A percentile compares a stretch with the other conserved stretches of the same genome.
Conservation (phyloP, 2,329 filamentous ascomycete genomes). For the Aspergillus texensis region DNA sequence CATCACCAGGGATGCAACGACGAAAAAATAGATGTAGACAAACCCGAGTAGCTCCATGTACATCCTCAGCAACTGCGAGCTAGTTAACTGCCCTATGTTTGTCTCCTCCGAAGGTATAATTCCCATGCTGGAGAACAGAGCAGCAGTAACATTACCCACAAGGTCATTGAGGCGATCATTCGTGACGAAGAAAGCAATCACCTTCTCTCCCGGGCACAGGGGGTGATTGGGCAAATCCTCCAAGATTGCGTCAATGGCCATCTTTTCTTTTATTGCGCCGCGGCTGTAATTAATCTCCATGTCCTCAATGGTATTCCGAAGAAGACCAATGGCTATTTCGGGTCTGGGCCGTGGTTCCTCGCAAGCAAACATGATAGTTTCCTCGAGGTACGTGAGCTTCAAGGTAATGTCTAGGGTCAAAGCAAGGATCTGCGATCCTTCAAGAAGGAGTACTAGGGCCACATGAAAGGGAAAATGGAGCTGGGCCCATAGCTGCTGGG, state of each 20-base stretch:
- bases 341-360: conserved; percentile 36
- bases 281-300: conserved; percentile 44
- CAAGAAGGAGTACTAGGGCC: conserved; percentile 64
- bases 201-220: conserved; percentile 30
- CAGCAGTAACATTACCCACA: conserved; percentile 44
- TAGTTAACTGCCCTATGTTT: conserved; percentile 31
- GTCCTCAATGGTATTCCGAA: conserved; percentile 41
- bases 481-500: conserved; percentile 58
- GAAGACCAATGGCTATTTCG: conserved; percentile 32
- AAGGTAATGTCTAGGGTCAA: conserved; percentile 48
- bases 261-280: conserved; percentile 35
- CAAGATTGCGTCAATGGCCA: conserved; percentile 36
- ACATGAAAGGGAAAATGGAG: conserved; percentile 67
- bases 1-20: conserved; percentile 40
- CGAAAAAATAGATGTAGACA: conserved; percentile 45
- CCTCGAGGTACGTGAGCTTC: conserved; percentile 44
- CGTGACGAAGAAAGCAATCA: conserved; percentile 27
- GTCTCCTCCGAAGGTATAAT: conserved; percentile 35
- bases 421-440: conserved; percentile 62
- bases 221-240: conserved; percentile 31
- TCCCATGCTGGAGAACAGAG: conserved; percentile 45
- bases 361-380: conserved; percentile 44
- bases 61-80: conserved; percentile 35
- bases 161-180: conserved; percentile 35
- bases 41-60: conserved; percentile 43